Percentiles rank a stretch among this genome's conserved stretches.
phyloP scores from a whole-genome alignment of 345 rosid genomes.

The thale cress (Arabidopsis thaliana) region TAIR10.1 NC_003074.8:22872001-22872500 shows the following conservation, averaged over 20 bases:
- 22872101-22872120: slow-evolving; percentile 88
- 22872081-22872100: slow-evolving; percentile 95
- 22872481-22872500: neutral
- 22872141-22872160: slow-evolving; percentile 90
- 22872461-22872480: neutral
- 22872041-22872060: slow-evolving; percentile 91
- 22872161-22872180: slow-evolving; percentile 92
- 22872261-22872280: slow-evolving; percentile 99
- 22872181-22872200: slow-evolving; percentile 90
- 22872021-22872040: slow-evolving; percentile 95
- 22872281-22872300: slow-evolving; percentile 96
- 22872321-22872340: slow-evolving; percentile 96
- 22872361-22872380: slow-evolving; percentile 28
- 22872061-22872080: slow-evolving; percentile 96
- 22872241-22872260: slow-evolving; percentile 94
- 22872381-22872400: slow-evolving; percentile 13
- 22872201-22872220: slow-evolving; percentile 95
- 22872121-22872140: slow-evolving; percentile 92
- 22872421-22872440: neutral
- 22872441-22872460: slow-evolving; percentile 12
- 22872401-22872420: neutral
- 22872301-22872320: slow-evolving; percentile 95
- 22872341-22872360: slow-evolving; percentile 19
- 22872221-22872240: slow-evolving; percentile 83
- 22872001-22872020: slow-evolving; percentile 77